Evolutionary conservation across 192 early-diverging fungal species (phyloP), one percentile per base, ranked within the genome.

Genomic region (Dissophora ornata): DNA sequence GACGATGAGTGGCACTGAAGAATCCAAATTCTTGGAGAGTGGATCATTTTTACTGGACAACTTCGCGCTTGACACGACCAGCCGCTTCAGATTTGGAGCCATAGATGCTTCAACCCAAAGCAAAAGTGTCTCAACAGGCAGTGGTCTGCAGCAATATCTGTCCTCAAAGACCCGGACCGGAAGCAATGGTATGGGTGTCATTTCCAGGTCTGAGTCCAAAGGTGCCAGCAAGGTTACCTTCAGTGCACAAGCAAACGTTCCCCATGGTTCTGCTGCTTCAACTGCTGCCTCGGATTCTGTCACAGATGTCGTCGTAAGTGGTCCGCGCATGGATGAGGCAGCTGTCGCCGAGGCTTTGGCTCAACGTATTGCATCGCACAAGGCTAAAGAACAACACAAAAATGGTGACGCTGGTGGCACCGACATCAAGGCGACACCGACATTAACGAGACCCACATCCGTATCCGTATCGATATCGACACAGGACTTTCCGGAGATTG

Each of bases 321-420:
- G n/a, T 12, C 36, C 44, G 7, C 44, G 57, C 3, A 22, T 77
- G 58, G 73, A 77, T 21, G 73, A 67, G 38, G 24, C 45, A 3
- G 19, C 54, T 0, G 73, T 77, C 32, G 24, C 57, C 1, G 73
- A 67, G 25, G 73, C 73, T 25, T 30, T 77, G 24, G 38, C 51
- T 13, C 73, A 77, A 19, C 49, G 73, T 2, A 53, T 77, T 25
- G 73, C 73, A 2, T 53, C 63, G 5, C 58, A 77, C 54, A 77
- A 77, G 65, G 52, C 73, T 8, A 59, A 67, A 7, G 56, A 77
- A 9, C 63, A 67, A 29, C 21, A 50, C 22, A 50, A 38, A 32
- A n/a, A 34, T 40, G 58, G 26, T 19, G 26, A 16, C 2, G 24
- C 18, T 11, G 19, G 7, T 6, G 11, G 45, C 25, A 41, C 11